Evolutionary conservation across 768 basidiomycete genomes (phyloP), one percentile per base, ranked within the genome.

Genomic region (Hysterangium stoloniferum): DNA sequence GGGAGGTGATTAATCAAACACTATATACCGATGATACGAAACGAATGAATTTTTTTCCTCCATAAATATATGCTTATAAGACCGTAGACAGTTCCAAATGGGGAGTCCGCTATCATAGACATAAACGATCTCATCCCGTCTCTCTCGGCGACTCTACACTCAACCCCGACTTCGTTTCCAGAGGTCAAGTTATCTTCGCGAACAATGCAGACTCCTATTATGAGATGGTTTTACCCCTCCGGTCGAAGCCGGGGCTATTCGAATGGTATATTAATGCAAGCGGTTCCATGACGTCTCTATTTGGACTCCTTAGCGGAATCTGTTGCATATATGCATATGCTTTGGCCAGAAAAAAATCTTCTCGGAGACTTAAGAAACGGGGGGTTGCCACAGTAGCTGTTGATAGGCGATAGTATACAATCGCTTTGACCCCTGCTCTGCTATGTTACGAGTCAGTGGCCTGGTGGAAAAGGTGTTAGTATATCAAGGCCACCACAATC

Each of bases 281-380:
- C 22, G 85, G 85, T 15, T 80, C 82, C 15, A 79, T 86, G n/a
- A 54, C 75, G 84, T 35, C 84, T 72, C 1, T 82, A 89, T 60
- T 71, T 90, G 29, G 88, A 92, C 61, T 86, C 85, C 3, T 68
- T 90, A n/a, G 87, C 88, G 4, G 88, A 87, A 27, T 84, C 83
- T 3, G 86, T 90, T 52, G 74, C 86, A 4, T 91, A 90, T 65
- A 84, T 87, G 61, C 87, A 90, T 65, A 72, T 87, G 74, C 73
- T 86, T 4, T 84, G 82, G 1, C 83, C 82, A 0, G 66, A 64
- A 9, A 75, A 79, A n/a, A 65, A 74, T 54, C 74, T 71, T 1
- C 64, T 82, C 3, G 77, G 77, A 34, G 67, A 69, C 45, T 69
- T 85, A 3, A 68, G 78, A 19, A 75, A 84, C 45, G 72, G 75